A percentile compares a stretch with the other conserved stretches of the same genome.
phyloP scores from a whole-genome alignment of 2,329 filamentous ascomycete genomes.

The Ophiosphaerella herpotricha region DNA sequence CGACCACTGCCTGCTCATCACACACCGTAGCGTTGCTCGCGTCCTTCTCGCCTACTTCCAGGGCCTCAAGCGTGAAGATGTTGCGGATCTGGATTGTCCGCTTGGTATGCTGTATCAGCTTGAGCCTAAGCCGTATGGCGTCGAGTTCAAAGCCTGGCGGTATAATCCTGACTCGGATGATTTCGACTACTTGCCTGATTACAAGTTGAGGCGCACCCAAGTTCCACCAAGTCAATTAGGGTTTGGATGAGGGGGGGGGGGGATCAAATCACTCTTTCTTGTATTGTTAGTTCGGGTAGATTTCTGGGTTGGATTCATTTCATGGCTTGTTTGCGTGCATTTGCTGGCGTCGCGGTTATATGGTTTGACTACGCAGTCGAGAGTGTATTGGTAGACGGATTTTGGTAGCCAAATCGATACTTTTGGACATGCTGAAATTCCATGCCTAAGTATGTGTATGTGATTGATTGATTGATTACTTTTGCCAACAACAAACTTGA shows the following conservation, averaged over 20 bases:
- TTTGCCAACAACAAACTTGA: too few species aligned
- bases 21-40: constrained; percentile 87
- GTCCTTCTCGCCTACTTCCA: constrained; percentile 97
- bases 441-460: too few species aligned
- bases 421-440: too few species aligned
- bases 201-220: constrained; percentile 66
- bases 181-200: constrained; percentile 87
- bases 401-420: too few species aligned
- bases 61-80: constrained; percentile 85
- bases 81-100: constrained; percentile 92
- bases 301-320: too few species aligned
- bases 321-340: too few species aligned
- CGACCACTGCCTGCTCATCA: constrained; percentile 90
- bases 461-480: too few species aligned
- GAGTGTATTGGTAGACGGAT: too few species aligned
- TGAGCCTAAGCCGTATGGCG: constrained; percentile 96
- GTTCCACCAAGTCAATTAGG: constrained; percentile 20
- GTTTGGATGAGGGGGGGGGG: constrained; percentile 7
- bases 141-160: constrained; percentile 93
- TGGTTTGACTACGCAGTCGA: too few species aligned
- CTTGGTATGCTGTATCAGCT: constrained; percentile 93
- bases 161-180: constrained; percentile 79
- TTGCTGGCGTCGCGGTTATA: too few species aligned
- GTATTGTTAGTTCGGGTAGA: too few species aligned
- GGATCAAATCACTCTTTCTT: too few species aligned